Evolutionary conservation across 345 rosid species (phyloP), one percentile per base, ranked within the genome.

Genomic region (Lepidium didymum): DNA sequence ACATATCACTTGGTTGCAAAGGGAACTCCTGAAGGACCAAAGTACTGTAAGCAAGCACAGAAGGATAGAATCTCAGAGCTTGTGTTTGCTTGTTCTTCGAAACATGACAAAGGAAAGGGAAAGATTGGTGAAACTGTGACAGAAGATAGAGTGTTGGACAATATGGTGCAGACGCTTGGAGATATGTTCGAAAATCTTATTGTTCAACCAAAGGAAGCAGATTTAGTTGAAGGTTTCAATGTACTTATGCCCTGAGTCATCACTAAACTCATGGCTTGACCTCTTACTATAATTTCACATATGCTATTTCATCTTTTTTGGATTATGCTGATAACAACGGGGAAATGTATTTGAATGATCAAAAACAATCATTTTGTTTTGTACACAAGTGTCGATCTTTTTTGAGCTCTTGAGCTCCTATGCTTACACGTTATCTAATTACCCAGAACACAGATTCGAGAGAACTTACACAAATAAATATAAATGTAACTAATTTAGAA

Each of bases 1-100:
- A 70, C 83, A 0, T 90, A 88, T 40, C 92, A 85, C 40, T 80
- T 90, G 38, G 75, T 90, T n/a, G 73, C 70, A 2, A 79, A 76
- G 1, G 88, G 80, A n/a, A 84, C 88, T 19, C 72, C 59, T 1
- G 95, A 90, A 47, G 77, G 72, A 45, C 71, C 80, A 5, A 90
- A 86, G 56, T 82, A 78, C 37, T 64, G 72, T 23, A 72, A 77
- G 31, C 88, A 90, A 55, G 82, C 77, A 4, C 62, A 51, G 33
- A 90, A 87, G 68, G 84, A 82, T 18, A 50, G 75, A 27, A 49
- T 80, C n/a, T 81, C 86, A 0, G 82, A 88, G 69, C 15, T 80
- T 36, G 79, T 90, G 16, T 86, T 90, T 65, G 70, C 84, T 0
- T 63, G 75, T 6, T 61, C 83, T 4, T 64, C 75, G 6, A 64